phyloP scores from a whole-genome alignment of 345 rosid genomes.

The Brassica carinata region DNA sequence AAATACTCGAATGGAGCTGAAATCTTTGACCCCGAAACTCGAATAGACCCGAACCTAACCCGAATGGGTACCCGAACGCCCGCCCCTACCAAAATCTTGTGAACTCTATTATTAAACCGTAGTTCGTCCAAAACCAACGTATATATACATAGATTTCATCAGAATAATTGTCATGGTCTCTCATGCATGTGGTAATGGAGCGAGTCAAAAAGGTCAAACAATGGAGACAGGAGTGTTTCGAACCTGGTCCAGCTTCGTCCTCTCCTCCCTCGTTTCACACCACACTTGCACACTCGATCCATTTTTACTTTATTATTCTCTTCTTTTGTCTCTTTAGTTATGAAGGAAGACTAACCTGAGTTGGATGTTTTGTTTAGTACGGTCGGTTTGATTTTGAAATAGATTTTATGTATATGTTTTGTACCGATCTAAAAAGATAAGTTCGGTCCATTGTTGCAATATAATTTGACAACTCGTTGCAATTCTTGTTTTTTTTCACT shows the following conservation, averaged over 20 bases:
- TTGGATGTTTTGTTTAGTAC: neutral
- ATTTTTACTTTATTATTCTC: slow-evolving; percentile 10
- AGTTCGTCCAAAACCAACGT: slow-evolving; percentile 9
- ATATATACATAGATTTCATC: slow-evolving; percentile 16
- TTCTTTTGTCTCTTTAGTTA: neutral
- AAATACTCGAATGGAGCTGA: too few species aligned
- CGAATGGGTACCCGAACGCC: too few species aligned
- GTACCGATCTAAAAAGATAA: neutral
- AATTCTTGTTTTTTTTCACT: slow-evolving; percentile 9
- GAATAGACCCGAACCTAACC: too few species aligned
- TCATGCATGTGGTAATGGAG: slow-evolving; percentile 33
- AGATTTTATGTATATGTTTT: neutral
- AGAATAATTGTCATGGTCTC: slow-evolving; percentile 22
- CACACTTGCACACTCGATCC: neutral
- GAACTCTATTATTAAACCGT: neutral
- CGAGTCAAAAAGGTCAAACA: slow-evolving; percentile 41
- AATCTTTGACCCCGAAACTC: too few species aligned
- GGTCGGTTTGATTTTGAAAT: neutral
- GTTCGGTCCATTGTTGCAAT: neutral
- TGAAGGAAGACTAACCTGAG: neutral
- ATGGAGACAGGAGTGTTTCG: slow-evolving; percentile 25
- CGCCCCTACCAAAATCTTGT: too few species aligned
- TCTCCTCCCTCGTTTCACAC: slow-evolving; percentile 12
- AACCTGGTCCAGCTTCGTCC: slow-evolving; percentile 36
- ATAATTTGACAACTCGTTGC: slow-evolving; percentile 12